phyloP scores from a whole-genome alignment of 2,329 filamentous ascomycete species.

The Microsporum audouinii region DNA sequence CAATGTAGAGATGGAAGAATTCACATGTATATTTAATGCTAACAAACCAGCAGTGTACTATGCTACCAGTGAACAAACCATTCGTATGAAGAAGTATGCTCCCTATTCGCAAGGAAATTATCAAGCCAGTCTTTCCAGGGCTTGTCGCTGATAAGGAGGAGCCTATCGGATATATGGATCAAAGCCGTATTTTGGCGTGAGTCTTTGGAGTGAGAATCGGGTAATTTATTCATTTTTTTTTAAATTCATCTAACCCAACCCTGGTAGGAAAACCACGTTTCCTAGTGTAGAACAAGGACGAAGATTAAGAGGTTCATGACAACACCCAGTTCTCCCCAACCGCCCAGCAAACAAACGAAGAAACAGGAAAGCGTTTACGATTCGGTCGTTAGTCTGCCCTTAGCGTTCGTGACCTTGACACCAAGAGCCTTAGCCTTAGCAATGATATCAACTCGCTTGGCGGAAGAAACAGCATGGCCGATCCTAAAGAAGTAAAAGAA shows the following conservation, averaged over 20 bases:
- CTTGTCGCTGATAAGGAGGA: not conserved
- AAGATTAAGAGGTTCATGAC: constrained; percentile 9
- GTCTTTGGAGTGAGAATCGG: not conserved
- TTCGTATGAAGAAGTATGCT: not conserved
- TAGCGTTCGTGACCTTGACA: constrained; percentile 99
- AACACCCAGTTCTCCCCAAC: constrained; percentile 9
- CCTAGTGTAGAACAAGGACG: constrained; percentile 8
- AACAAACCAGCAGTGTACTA: no score
- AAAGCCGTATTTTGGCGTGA: not conserved
- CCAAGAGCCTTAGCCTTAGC: constrained; percentile 93
- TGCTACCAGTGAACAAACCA: not conserved
- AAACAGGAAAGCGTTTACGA: constrained; percentile 19
- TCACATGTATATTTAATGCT: not conserved
- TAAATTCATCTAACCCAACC: constrained; percentile 3
- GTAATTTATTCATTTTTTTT: constrained; percentile 4
- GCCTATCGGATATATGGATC: not conserved
- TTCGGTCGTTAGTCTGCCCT: constrained; percentile 98
- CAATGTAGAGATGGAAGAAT: not conserved
- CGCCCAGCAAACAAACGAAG: constrained; percentile 10
- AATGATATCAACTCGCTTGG: constrained; percentile 98
- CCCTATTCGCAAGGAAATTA: not conserved
- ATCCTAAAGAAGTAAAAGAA: constrained; percentile 50
- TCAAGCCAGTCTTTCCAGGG: not conserved
- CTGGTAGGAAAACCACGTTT: constrained; percentile 2
- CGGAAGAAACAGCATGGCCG: constrained; percentile 91